Percentiles rank a stretch among this genome's conserved stretches.
These are phyloP conservation scores for Chalciporus chontae DNA, from an alignment of 768 basidiomycete genomes.

Conservation along the genomic window DNA sequence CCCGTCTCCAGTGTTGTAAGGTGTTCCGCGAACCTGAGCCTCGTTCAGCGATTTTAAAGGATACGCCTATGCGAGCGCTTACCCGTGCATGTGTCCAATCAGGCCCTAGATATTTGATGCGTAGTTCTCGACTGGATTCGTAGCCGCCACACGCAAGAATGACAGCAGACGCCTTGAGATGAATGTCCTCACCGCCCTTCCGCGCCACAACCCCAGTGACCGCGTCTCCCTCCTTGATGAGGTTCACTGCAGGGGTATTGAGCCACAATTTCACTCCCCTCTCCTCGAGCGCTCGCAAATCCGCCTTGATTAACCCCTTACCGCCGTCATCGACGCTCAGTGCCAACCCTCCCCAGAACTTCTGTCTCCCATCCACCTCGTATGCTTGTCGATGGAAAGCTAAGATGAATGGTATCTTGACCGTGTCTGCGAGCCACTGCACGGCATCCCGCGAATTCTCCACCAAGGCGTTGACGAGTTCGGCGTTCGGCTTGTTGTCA, in stretches of 20 bases:
- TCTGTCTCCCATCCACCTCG: conserved; percentile 55
- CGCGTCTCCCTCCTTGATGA: conserved; percentile 32
- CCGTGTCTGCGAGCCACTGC: conserved; percentile 51
- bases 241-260: conserved; percentile 41
- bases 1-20: conserved; percentile 68
- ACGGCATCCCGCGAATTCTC: conserved; percentile 53
- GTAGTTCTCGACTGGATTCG: conserved; percentile 52
- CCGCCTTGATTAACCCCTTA: conserved; percentile 61
- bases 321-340: conserved; percentile 62
- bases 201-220: conserved; percentile 47
- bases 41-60: background rate
- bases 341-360: conserved; percentile 70
- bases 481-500: conserved; percentile 44
- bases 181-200: conserved; percentile 33
- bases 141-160: conserved; percentile 67
- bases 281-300: conserved; percentile 44
- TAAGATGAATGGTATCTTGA: conserved; percentile 52
- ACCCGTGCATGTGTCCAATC: conserved; percentile 60
- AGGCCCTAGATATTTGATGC: conserved; percentile 52
- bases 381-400: conserved; percentile 69
- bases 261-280: conserved; percentile 58
- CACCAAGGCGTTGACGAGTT: conserved; percentile 51
- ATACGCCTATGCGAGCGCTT: conserved; percentile 2
- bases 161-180: conserved; percentile 43
- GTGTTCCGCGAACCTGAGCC: conserved; percentile 61